Conservation (phyloP, 176 grass and related monocot species). For the Cenchrus purpureus region DNA sequence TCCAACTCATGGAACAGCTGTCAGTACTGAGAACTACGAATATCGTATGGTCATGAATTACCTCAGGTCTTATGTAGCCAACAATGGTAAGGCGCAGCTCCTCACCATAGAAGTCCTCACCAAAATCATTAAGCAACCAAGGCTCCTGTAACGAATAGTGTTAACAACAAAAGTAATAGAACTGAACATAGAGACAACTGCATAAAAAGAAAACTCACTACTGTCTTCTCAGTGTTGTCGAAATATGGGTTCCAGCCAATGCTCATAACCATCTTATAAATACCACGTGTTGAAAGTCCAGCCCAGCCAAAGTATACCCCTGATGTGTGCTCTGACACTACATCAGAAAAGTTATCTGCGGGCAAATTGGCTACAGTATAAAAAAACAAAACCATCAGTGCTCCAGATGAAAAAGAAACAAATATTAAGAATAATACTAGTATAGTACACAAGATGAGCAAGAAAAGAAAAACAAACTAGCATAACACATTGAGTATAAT, state of each 20-base stretch:
- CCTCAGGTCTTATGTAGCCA: constrained; percentile 93
- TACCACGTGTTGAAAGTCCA: constrained; percentile 63
- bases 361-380: constrained; percentile 79
- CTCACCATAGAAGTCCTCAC: constrained; percentile 89
- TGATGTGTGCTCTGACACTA: constrained; percentile 86
- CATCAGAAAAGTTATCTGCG: constrained; percentile 75
- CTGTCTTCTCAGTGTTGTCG: constrained; percentile 89
- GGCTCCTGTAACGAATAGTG: constrained; percentile 64
- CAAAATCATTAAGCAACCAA: constrained; percentile 95
- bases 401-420: constrained; percentile 23
- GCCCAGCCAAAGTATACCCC: constrained; percentile 99
- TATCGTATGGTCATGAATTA: constrained; percentile 28
- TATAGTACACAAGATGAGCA: neutral
- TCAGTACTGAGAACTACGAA: neutral
- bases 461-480: neutral
- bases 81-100: constrained; percentile 87
- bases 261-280: constrained; percentile 99
- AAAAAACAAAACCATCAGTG: constrained; percentile 39
- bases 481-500: neutral
- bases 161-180: constrained; percentile 43
- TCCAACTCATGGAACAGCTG: neutral
- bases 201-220: constrained; percentile 58
- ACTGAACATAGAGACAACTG: constrained; percentile 14
- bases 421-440: constrained; percentile 1
- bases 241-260: constrained; percentile 99